Base-by-base conservation (phyloP, 2,329 filamentous ascomycete genomes). In the Thyridium curvatum region DNA sequence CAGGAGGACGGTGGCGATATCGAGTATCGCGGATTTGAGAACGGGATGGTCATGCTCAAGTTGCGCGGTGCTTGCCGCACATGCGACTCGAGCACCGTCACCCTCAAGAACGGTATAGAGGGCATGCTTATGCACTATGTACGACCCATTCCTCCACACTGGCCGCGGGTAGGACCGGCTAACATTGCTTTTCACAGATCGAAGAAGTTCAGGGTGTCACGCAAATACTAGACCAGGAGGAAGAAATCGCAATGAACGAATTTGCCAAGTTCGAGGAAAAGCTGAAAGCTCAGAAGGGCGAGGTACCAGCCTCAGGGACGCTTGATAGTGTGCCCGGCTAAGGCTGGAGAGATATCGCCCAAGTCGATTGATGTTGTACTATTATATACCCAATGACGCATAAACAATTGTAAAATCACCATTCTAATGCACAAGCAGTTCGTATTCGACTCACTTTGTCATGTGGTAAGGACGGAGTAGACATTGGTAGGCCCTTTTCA, bases 1-100 rank as follows among this genome's bases (percentile, higher is more conserved):
- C 93, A 97, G 61, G 93, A 97, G 60, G 93, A 98, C 51, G 93
- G 93, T 35, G 93, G 93, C 34, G 93, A 98, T 59, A 97, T 98
- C 54, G 93, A 98, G 61, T 94, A 91, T 60, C 74, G 86, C 14
- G 91, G 91, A 1, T 97, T 97, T 53, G 77, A 89, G 49, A 76
- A 88, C 51, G 93, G 93, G 0, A 77, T 84, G 46, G 93, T 95
- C n/a, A 60, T 79, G 52, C 59, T 95, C 53, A 96, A 95, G 72
- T 65, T 98, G 52, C 75, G 91, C 35, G 93, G 93, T 13, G 93
- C 93, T 15, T 98, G 93, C 64, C 75, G 93, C 48, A 97, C 91
- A 15, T 98, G 93, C 61, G 93, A 97, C 61, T 94, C 87, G 34
- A 96, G 90, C 60, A 97, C 93, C 0, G 90, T 96, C 29, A 98